phyloP scores from a whole-genome alignment of 768 basidiomycete species.

The Macrolepiota dolichaula region DNA sequence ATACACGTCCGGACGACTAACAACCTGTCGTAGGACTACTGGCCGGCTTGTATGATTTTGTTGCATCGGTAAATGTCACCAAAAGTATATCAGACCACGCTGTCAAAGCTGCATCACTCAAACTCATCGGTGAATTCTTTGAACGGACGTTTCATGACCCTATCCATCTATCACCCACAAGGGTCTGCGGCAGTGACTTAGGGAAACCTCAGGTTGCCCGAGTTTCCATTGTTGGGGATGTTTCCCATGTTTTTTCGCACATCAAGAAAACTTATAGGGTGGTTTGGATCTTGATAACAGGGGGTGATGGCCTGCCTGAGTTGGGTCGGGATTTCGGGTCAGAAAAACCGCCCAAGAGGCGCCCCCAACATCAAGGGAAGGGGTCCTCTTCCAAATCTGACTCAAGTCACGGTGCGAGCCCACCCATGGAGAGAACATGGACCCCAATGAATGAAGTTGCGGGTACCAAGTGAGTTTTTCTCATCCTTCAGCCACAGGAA shows the following conservation, averaged over 20 bases:
- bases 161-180: not conserved
- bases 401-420: conserved; percentile 10
- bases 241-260: conserved; percentile 86
- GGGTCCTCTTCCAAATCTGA: not conserved
- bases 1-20: not conserved
- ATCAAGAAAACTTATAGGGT: conserved; percentile 82
- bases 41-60: conserved; percentile 89
- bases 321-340: conserved; percentile 14
- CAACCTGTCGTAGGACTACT: conserved; percentile 61
- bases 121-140: conserved; percentile 41
- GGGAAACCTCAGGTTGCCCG: conserved; percentile 33
- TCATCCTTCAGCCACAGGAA: conserved; percentile 11
- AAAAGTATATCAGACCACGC: conserved; percentile 36
- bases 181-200: conserved; percentile 11
- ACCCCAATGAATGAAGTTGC: conserved; percentile 49
- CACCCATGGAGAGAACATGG: conserved; percentile 41
- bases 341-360: conserved; percentile 16
- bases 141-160: conserved; percentile 18
- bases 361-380: conserved; percentile 8
- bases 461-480: conserved; percentile 54
- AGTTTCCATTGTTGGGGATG: conserved; percentile 54
- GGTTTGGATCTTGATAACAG: conserved; percentile 67
- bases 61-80: conserved; percentile 56
- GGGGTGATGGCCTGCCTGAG: conserved; percentile 45
- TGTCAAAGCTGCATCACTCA: conserved; percentile 31